Conservation (phyloP, 1,284 basidiomycete species). For the Cryptococcus jaspeensis region DNA sequence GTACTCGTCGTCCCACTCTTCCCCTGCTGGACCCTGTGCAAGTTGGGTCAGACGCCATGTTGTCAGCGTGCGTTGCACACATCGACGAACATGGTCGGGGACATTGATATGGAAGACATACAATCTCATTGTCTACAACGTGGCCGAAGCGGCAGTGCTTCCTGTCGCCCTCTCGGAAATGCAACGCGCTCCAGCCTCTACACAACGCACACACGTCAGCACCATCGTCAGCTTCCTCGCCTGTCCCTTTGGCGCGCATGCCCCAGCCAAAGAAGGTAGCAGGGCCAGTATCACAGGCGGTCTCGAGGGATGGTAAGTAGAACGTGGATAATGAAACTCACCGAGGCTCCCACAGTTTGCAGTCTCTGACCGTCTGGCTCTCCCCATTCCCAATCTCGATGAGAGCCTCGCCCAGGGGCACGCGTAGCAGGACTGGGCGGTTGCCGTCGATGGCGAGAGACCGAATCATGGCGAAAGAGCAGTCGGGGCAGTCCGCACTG, state of each 20-base stretch:
- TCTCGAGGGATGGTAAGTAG: too few species aligned
- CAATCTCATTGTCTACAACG: conserved; percentile 48
- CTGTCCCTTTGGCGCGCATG: too few species aligned
- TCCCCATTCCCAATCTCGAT: conserved; percentile 50
- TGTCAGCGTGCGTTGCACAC: too few species aligned
- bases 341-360: conserved; percentile 51
- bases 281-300: too few species aligned
- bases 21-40: conserved; percentile 49
- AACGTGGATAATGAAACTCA: conserved; percentile 12
- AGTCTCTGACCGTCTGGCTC: conserved; percentile 44
- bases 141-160: conserved; percentile 43
- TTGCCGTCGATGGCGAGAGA: conserved; percentile 51
- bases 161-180: conserved; percentile 51
- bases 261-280: too few species aligned
- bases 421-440: conserved; percentile 45
- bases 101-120: conserved; percentile 16
- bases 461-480: conserved; percentile 36
- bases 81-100: too few species aligned
- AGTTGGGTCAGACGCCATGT: neutral
- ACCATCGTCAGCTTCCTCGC: neutral
- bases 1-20: conserved; percentile 53
- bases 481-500: conserved; percentile 50
- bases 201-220: neutral
- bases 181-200: conserved; percentile 52
- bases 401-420: conserved; percentile 46